Base-by-base conservation (phyloP, 1,139 yeast species). In the Yamadazyma blattariae region DNA sequence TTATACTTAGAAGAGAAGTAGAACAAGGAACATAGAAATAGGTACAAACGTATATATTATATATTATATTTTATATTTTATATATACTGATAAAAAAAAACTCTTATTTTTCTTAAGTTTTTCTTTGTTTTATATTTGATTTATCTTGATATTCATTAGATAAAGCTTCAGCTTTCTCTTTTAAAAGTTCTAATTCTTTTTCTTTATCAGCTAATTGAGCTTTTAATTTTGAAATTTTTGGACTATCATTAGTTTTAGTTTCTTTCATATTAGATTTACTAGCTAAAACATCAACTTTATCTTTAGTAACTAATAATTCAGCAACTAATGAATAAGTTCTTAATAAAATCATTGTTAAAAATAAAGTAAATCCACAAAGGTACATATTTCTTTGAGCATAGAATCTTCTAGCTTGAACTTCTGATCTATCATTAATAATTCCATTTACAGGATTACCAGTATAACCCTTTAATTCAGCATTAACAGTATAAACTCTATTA, bases 311-410 rank as follows among this genome's bases (percentile, higher is more conserved):
- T 44, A 88, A 64, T 60, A 88, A 71, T 51, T 86, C 95, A 36
- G 80, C 80, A 23, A 88, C 96, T 55, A 90, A 71, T 4, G 79
- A 69, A 57, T 85, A 88, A n/a, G 96, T 89, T 64, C 97, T 77
- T 52, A 83, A 81, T 50, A 90, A 78, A 40, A 89, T 83, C 53
- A 89, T 71, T 2, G 96, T 86, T 55, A 92, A 70, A 59, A 94
- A 94, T 59, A 94, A 73, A 3, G 97, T 89, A 64, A 90, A 89
- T 2, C 99, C 99, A 51, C 97, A 88, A 41, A 94, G 74, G 54
- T 94, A 94, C 85, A 90, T 82, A 69, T 94, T 94, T 66, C 99
- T 80, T 67, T 94, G 98, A 15, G 97, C 88, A 55, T 90, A 89
- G 62, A 94, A 94, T 55, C 90, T 76, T 61, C 97, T 79, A 16